These are phyloP conservation scores for Lecanicillium sp. DNA, from an alignment of 2,329 filamentous ascomycete genomes.

Conservation along the genomic window DNA sequence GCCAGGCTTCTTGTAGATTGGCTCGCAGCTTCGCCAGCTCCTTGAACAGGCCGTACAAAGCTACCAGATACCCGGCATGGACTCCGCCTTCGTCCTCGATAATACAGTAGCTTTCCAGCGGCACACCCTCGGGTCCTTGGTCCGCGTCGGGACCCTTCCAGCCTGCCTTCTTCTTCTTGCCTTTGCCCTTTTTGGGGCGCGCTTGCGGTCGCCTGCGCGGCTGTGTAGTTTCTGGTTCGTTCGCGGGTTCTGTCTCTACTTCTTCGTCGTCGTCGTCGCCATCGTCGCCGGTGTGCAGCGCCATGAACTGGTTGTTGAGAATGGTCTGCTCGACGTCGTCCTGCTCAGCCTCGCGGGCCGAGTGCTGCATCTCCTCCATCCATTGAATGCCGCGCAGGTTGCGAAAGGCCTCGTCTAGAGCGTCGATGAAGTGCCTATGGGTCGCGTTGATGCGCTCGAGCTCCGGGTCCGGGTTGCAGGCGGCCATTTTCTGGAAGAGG, in stretches of 20 bases:
- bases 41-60: constrained; percentile 27
- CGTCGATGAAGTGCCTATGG: constrained; percentile 36
- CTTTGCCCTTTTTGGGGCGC: constrained; percentile 4
- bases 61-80: constrained; percentile 35
- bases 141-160: constrained; percentile 4
- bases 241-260: background rate
- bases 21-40: constrained; percentile 31
- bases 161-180: constrained; percentile 12
- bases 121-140: constrained; percentile 20
- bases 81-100: constrained; percentile 28
- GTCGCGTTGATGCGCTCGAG: constrained; percentile 28
- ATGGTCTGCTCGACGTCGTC: constrained; percentile 10
- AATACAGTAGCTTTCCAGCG: constrained; percentile 35
- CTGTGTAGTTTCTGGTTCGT: background rate
- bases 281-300: constrained; percentile 4
- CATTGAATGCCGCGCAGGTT: constrained; percentile 24
- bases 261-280: constrained; percentile 9
- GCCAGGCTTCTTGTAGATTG: constrained; percentile 33
- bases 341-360: constrained; percentile 9
- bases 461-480: constrained; percentile 26
- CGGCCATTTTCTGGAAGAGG: constrained; percentile 24
- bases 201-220: background rate
- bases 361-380: constrained; percentile 10
- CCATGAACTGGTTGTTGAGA: constrained; percentile 11
- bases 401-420: constrained; percentile 26